phyloP scores from a whole-genome alignment of 1,284 basidiomycete species.

The Apiotrichum gracile region DNA sequence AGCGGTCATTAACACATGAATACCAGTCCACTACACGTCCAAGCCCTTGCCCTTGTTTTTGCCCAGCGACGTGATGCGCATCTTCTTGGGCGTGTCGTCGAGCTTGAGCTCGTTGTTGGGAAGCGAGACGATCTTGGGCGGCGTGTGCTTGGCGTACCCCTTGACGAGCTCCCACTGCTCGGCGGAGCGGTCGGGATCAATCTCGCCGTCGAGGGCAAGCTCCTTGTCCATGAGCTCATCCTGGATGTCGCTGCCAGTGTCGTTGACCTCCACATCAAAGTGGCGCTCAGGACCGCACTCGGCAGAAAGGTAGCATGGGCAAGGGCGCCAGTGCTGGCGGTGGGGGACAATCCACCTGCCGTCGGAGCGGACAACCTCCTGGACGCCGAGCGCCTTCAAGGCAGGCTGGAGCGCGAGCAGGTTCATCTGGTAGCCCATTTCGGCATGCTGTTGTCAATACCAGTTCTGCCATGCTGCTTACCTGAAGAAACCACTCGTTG shows the following conservation, averaged over 20 bases:
- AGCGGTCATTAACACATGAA: too few relatives aligned
- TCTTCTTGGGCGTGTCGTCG: neutral
- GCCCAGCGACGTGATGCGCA: too few relatives aligned
- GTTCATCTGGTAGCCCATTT: neutral
- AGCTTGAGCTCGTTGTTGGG: neutral
- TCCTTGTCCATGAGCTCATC: too few relatives aligned
- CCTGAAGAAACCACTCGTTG: conserved; percentile 1
- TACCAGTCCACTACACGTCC: too few relatives aligned
- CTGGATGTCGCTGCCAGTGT: neutral
- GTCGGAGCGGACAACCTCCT: neutral
- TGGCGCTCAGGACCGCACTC: neutral
- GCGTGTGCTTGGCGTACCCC: neutral
- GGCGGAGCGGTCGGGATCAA: too few relatives aligned
- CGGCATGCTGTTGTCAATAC: neutral
- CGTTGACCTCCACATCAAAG: neutral
- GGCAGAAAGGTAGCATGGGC: neutral
- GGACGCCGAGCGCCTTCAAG: neutral
- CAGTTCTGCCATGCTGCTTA: neutral
- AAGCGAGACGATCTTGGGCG: neutral
- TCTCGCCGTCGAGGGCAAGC: too few relatives aligned
- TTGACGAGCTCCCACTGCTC: too few relatives aligned
- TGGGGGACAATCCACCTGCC: conserved; percentile 6
- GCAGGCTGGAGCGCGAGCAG: neutral
- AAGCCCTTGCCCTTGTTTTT: neutral
- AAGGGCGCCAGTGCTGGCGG: conserved; percentile 1